Evolutionary conservation across 257 asterid genomes (phyloP), one percentile per base, ranked within the genome.

Genomic region (Penstemon davidsonii): DNA sequence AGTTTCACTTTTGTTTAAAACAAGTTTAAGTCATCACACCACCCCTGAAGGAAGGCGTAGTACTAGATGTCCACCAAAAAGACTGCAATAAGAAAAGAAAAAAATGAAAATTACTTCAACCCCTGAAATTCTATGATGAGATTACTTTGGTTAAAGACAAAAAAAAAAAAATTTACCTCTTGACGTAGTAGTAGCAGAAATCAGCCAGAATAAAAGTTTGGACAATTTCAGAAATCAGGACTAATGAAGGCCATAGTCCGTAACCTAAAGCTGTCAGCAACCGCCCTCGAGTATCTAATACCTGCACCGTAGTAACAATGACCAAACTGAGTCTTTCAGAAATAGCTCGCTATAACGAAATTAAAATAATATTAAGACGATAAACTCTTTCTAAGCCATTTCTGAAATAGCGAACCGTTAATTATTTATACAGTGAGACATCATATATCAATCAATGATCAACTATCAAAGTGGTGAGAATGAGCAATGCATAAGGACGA

Each of bases 231-330:
- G 70, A 71, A 36, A 63, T 55, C 13, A 71, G 68, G 25, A 71
- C 76, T 57, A 71, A 50, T 7, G 50, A 54, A 50, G 76, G 65
- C 76, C 76, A 71, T 47, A 71, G 37, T 54, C 76, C 76, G 53
- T 71, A 37, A 7, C 70, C 76, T 38, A 71, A 44, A 47, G 70
- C 76, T 13, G 70, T 71, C 55, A 62, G 55, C 60, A 71, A 62
- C 7, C 63, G 68, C 13, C 75, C 75, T 6, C 36, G 33, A 18
- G 50, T 52, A 61, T 62, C 75, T 45, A 71, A 6, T 10, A 71
- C 55, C 75, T 71, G 18, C 51, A 44, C 36, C 12, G 33, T 1
- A 25, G 33, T 25, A 1, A 25, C 33, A 2, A 25, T 25, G 33
- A 25, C 33, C 33, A 25, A 25, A 25, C 33, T 25, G 33, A 25